These are phyloP conservation scores for Noccaea caerulescens DNA, from an alignment of 345 rosid species.

Conservation along the genomic window DNA sequence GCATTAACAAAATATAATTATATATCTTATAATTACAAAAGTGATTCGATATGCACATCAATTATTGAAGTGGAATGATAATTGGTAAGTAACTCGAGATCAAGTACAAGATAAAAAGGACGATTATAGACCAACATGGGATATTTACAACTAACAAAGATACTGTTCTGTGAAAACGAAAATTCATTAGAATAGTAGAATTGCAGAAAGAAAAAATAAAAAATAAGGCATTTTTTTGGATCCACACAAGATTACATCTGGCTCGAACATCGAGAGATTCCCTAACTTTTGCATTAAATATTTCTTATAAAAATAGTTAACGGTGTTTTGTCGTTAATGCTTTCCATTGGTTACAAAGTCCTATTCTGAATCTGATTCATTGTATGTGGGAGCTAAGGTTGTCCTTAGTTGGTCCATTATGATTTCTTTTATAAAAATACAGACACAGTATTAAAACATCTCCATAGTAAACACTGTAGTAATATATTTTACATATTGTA, in stretches of 20 bases:
- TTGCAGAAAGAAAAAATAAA: neutral
- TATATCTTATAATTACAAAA: conserved; percentile 7
- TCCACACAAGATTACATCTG: conserved; percentile 43
- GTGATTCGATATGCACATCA: conserved; percentile 38
- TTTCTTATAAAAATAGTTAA: neutral
- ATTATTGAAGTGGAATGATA: conserved; percentile 35
- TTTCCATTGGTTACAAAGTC: conserved; percentile 39
- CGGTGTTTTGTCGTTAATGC: conserved; percentile 37
- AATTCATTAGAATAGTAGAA: conserved; percentile 1
- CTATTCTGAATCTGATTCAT: conserved; percentile 38
- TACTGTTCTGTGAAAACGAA: conserved; percentile 34
- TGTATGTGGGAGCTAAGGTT: conserved; percentile 41
- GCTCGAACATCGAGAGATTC: conserved; percentile 47
- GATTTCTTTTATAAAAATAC: neutral
- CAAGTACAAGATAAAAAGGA: conserved; percentile 31
- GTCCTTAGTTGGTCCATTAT: conserved; percentile 29
- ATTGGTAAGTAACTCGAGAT: conserved; percentile 36
- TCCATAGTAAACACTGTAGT: neutral
- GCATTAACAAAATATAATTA: neutral
- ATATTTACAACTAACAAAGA: conserved; percentile 29
- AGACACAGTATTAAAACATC: neutral
- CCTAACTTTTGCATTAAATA: conserved; percentile 26
- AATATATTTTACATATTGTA: neutral
- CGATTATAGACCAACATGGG: conserved; percentile 28
- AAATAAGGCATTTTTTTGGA: conserved; percentile 33